Percentiles rank a stretch among this genome's conserved stretches.
These are phyloP conservation scores for Pyricularia sp. DNA, from an alignment of 2,329 filamentous ascomycete species.

Conservation along the genomic window DNA sequence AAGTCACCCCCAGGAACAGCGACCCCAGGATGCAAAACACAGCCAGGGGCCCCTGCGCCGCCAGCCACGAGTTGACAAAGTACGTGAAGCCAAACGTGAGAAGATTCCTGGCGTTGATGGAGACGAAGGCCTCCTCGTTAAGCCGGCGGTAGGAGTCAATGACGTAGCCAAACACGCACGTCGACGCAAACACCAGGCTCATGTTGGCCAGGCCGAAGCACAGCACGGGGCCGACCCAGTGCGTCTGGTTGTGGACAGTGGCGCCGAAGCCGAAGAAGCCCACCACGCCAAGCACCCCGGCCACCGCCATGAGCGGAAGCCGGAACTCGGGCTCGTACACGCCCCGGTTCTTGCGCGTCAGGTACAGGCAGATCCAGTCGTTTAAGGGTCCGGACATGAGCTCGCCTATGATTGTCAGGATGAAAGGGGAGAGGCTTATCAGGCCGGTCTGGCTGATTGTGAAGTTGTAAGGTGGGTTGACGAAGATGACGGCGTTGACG, in stretches of 20 bases:
- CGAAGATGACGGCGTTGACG: constrained; percentile 39
- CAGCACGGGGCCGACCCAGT: constrained; percentile 36
- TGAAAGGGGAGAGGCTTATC: constrained; percentile 39
- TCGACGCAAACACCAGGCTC: constrained; percentile 33
- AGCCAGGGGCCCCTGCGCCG: constrained; percentile 21
- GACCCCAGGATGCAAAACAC: constrained; percentile 28
- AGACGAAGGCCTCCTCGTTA: constrained; percentile 35
- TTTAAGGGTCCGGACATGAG: constrained; percentile 34
- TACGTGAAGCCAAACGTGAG: constrained; percentile 36
- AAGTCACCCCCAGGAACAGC: constrained; percentile 32
- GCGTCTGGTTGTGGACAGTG: constrained; percentile 31
- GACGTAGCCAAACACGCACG: constrained; percentile 40
- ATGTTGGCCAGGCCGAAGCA: constrained; percentile 40
- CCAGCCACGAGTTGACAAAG: constrained; percentile 30
- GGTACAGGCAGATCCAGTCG: constrained; percentile 32
- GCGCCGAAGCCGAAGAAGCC: constrained; percentile 39
- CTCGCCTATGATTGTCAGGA: constrained; percentile 35
- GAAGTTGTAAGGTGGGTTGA: constrained; percentile 40
- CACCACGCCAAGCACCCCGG: constrained; percentile 28
- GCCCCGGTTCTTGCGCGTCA: constrained; percentile 38
- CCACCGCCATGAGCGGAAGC: constrained; percentile 29
- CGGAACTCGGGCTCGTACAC: constrained; percentile 46
- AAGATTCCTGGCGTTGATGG: constrained; percentile 38
- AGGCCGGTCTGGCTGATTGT: constrained; percentile 36
- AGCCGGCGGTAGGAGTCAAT: constrained; percentile 36